Conservation (phyloP, 345 rosid genomes). For the Acer campestre region DNA sequence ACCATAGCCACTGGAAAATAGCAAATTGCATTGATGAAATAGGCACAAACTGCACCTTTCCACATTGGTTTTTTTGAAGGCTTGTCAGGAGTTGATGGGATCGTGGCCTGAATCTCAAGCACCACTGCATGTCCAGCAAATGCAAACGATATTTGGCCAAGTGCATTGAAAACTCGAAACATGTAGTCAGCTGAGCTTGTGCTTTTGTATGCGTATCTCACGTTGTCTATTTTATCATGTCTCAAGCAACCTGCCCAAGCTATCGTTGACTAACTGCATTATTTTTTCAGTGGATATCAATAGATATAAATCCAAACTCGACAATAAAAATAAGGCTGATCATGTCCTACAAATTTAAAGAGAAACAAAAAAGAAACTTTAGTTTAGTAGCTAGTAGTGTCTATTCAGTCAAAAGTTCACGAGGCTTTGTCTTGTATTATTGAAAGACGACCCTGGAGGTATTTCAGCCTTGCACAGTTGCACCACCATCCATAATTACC, state of each 20-base stretch:
- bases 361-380: too few relatives aligned
- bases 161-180: constrained; percentile 78
- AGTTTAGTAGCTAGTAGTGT: too few relatives aligned
- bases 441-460: too few relatives aligned
- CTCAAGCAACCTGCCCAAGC: constrained; percentile 80
- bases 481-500: too few relatives aligned
- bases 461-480: too few relatives aligned
- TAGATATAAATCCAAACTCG: too few relatives aligned
- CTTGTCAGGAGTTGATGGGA: constrained; percentile 83
- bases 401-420: too few relatives aligned
- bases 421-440: too few relatives aligned
- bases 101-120: constrained; percentile 93
- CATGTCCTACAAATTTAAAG: too few relatives aligned
- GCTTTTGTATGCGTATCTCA: constrained; percentile 67
- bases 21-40: constrained; percentile 83
- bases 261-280: constrained; percentile 83
- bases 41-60: constrained; percentile 85
- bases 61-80: constrained; percentile 90
- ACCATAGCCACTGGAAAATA: constrained; percentile 92
- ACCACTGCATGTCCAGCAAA: constrained; percentile 94
- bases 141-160: constrained; percentile 87
- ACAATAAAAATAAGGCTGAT: too few relatives aligned
- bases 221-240: constrained; percentile 60
- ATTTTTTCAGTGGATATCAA: too few relatives aligned
- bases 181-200: constrained; percentile 48